Percentiles rank a stretch among this genome's conserved stretches.
Conservation (phyloP, 805 yeast species). For the Ogataea degrootiae region DNA sequence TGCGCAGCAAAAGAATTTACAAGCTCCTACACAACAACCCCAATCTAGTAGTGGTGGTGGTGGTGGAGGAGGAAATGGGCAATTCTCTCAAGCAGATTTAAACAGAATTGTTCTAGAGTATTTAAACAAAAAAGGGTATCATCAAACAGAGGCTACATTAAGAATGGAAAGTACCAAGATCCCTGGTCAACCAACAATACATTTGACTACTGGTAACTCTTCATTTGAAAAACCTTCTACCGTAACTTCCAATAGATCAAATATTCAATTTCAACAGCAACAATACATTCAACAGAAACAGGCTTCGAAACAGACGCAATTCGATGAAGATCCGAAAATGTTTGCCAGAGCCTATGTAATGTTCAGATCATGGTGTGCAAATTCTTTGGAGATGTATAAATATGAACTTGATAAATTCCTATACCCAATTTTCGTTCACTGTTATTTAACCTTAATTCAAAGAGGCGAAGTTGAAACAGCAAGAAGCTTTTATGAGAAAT, state of each 20-base stretch:
- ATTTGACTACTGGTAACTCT: slow-evolving; percentile 44
- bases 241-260: slow-evolving; percentile 32
- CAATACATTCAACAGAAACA: slow-evolving; percentile 23
- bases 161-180: slow-evolving; percentile 76
- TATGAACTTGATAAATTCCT: slow-evolving; percentile 80
- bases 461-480: slow-evolving; percentile 60
- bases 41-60: slow-evolving; percentile 12
- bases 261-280: slow-evolving; percentile 28
- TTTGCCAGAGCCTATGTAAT: slow-evolving; percentile 78
- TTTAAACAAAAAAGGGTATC: slow-evolving; percentile 88
- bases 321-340: slow-evolving; percentile 58
- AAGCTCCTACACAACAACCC: slow-evolving; percentile 1
- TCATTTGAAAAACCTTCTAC: slow-evolving; percentile 27
- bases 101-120: slow-evolving; percentile 91
- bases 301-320: slow-evolving; percentile 31
- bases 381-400: slow-evolving; percentile 84
- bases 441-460: slow-evolving; percentile 72
- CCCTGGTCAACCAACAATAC: slow-evolving; percentile 44
- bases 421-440: slow-evolving; percentile 90
- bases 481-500: slow-evolving; percentile 69
- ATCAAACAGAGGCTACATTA: slow-evolving; percentile 88
- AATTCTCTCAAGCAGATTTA: slow-evolving; percentile 77
- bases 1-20: neutral
- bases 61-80: slow-evolving; percentile 16
- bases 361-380: slow-evolving; percentile 83